These are phyloP conservation scores for Eragrostis tef DNA, from an alignment of 202 grass and related monocot species.

Conservation along the genomic window DNA sequence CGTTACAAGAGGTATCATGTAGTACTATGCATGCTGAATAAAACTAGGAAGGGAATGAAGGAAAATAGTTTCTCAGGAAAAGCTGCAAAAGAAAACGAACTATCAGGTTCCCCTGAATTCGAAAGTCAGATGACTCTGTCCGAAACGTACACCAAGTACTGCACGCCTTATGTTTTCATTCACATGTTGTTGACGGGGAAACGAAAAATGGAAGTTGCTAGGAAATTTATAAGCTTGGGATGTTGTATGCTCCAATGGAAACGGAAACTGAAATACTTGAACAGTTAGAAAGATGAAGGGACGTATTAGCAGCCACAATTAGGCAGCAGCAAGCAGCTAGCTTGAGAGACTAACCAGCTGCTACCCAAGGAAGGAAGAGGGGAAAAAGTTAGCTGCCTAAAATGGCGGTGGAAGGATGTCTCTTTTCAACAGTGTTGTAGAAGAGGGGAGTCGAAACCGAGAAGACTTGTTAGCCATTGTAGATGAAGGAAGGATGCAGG, in stretches of 20 bases:
- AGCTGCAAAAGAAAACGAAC: not conserved
- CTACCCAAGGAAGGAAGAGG: no score
- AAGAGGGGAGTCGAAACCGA: no score
- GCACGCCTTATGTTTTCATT: not conserved
- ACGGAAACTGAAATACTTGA: not conserved
- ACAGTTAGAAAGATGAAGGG: not conserved
- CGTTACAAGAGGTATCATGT: not conserved
- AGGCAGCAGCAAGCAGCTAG: no score
- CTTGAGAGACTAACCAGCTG: no score
- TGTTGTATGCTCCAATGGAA: not conserved
- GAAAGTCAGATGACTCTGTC: not conserved
- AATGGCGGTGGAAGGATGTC: no score
- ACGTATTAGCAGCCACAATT: no score
- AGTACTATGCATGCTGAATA: not conserved
- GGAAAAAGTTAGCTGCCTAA: no score
- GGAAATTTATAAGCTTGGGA: conserved; percentile 17
- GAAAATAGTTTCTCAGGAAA: not conserved
- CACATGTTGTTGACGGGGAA: not conserved
- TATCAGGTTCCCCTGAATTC: not conserved
- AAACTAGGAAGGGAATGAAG: not conserved
- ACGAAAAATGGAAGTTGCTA: conserved; percentile 3
- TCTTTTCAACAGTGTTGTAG: no score
- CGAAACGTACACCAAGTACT: not conserved
- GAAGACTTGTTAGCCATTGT: no score
- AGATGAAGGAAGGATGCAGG: not conserved